Base-by-base conservation (phyloP, 257 asterid species). In the Lithospermum erythrorhizon region DNA sequence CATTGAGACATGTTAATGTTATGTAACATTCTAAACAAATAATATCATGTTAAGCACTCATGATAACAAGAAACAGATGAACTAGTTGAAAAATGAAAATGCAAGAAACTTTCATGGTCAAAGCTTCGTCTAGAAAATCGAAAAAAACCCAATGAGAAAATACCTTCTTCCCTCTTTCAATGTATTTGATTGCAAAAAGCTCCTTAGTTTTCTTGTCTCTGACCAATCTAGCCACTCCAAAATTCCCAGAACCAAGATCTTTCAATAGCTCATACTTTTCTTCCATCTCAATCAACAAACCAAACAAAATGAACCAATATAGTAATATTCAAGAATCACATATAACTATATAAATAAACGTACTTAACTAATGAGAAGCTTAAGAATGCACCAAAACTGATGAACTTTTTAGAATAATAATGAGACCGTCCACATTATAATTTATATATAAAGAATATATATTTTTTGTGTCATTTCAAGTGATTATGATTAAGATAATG, bases 161-260 rank as follows among this genome's bases (percentile, higher is more conserved):
- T 7, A 70, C 82, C 82, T 73, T 77, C 67, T 77, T 73, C 35
- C 82, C 82, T 67, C 82, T 77, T 61, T 77, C 82, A 22, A 77
- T 77, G 61, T 61, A 77, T 70, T 77, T 77, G 76, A 77, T 76
- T 29, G 82, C 82, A 58, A 66, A 61, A 29, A 77, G 82, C 51
- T 77, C 79, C 65, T 67, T 73, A 2, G 79, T 73, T 59, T 73
- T 73, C 76, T 70, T 73, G 55, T 77, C 76, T 48, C 21, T 77
- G 15, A 77, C 76, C 57, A 77, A 61, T 70, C 79, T 77, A 23
- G 82, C 82, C 37, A 77, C 79, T 3, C 79, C 82, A 54, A 77
- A 77, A 58, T 77, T 77, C 35, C 82, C 82, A 58, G 79, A 61
- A 52, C 82, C 82, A 65, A 77, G 75, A 52, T 73, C 65, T 58